Evolutionary conservation across 106 monocot species (phyloP), one percentile per base, ranked within the genome.

Genomic region (Acorus gramineus): DNA sequence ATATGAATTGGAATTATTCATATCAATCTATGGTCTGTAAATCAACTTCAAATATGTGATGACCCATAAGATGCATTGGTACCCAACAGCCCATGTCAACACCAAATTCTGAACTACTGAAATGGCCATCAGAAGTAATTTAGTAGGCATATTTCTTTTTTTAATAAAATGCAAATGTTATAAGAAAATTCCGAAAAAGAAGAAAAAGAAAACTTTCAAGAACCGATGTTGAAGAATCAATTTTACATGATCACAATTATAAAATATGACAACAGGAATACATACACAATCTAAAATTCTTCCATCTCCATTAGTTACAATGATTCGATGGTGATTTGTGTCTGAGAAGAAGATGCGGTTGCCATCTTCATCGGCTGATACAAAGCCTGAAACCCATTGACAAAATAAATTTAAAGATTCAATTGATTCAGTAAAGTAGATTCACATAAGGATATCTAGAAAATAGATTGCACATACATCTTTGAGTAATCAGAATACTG

Each of bases 271-370:
- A 28, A 28, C 28, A 0, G 28, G 28, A 4, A 67, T 62, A 68
- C 80, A 65, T 80, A 95, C 95, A 73, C 68, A 87, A 67, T 95
- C 95, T 50, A 90, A 46, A 69, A 95, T 78, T 60, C 72, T 79
- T 50, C 95, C 95, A 61, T 77, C 64, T 49, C 50, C 49, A 80
- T 87, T 72, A 79, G 75, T 68, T 48, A 95, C 72, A 59, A 95
- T 80, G 54, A 95, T 82, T 63, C 95, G 73, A 65, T 95, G 89
- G 66, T 90, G 84, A 66, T 95, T 90, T 60, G 81, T 76, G 59
- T 95, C 95, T 53, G 95, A 95, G 50, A 95, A 62, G 46, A 95
- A 95, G 64, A 90, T 59, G 44, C 82, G 95, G 13, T 77, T 78
- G 45, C 76, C 85, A 74, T 77, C 64, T 78, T 90, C 90, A 79